Base-by-base conservation (phyloP, 148 eudicot species). In the Rhododendron kiyosumense region DNA sequence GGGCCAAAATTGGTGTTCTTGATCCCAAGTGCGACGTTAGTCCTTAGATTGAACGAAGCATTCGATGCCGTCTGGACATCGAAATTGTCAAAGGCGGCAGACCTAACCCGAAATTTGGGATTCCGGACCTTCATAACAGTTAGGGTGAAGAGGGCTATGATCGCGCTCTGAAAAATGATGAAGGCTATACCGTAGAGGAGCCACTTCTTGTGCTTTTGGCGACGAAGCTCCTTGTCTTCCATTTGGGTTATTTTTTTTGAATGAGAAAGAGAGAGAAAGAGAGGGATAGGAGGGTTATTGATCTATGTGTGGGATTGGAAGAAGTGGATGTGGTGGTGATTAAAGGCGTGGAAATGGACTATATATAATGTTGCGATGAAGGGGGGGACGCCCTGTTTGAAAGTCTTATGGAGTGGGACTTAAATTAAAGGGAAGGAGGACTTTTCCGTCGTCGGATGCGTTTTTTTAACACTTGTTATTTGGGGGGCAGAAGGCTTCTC, bases 1-100 rank as follows among this genome's bases (percentile, higher is more conserved):
- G 59, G 85, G 20, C 85, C 85, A n/a, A 71, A 84, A 17, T 73
- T 84, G 59, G 85, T 20, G 52, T 88, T 88, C 84, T 83, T 88
- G 43, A 88, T 71, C 9, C 36, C 63, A 30, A 88, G 69, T 45
- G 52, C 34, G 20, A 80, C 77, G 24, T 85, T 83, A n/a, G 79
- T 22, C 7, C 0, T 49, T 1, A 85, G 36, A 79, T 34, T 63
- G 43, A 85, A 88, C 2, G 85, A 78, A 5, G 87, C 1, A 24
- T 61, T 61, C 24, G 9, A 26, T 0, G 82, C 45, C 1, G 45
- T 5, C 3, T 51, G 24, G 73, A 57, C 46, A 32, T 34, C 30
- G 1, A 81, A 18, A 3, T 7, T 59, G 0, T 32, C 30, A 13
- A 81, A 32, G 0, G 30, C 1, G 17, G 73, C 69, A 0, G 83